Base-by-base conservation (phyloP, 2,329 filamentous ascomycete genomes). In the Trichophyton mentagrophytes region DNA sequence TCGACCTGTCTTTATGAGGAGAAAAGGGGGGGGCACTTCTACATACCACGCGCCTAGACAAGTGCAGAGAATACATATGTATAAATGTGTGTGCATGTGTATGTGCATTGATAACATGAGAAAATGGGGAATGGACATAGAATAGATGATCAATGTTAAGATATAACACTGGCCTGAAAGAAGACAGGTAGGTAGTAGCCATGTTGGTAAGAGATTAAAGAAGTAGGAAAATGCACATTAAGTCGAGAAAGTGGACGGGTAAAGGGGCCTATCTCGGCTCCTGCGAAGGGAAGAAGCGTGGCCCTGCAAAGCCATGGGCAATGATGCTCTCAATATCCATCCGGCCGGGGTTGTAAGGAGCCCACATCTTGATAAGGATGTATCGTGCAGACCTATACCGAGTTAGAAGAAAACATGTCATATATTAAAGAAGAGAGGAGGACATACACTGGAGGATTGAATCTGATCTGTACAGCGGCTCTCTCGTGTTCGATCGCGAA, bases 291-390 rank as follows among this genome's bases (percentile, higher is more conserved):
- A 95, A 93, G 72, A 86, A 96, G 62, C 91, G 82, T 8, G 89
- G 88, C 3, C 92, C 92, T 0, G 89, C 88, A 73, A 86, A 96
- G 0, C 92, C 92, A 68, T 88, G 86, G 1, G 86, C 88, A 61
- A 90, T 82, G 25, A 96, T 85, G 53, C 86, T 89, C 72, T 96
- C 88, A 44, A 97, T 90, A 69, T 96, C 90, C 65, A 96, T 95
- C 68, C 95, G 95, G 3, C 82, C 79, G 56, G 85, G 83, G 27
- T 84, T 81, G 62, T 83, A 82, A 1, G 88, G 87, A 67, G 86
- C 90, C 88, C 90, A 96, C 71, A 96, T 83, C 77, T 96, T 96
- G 64, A 97, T 78, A 47, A 96, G 74, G 59, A 97, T 87, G 71
- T 88, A 95, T 61, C 89, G 83, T 3, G 88, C 89, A 9, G 88